Evolutionary conservation across 2,329 filamentous ascomycete genomes (phyloP).

Genomic region (Macrophomina pseudophaseolina): DNA sequence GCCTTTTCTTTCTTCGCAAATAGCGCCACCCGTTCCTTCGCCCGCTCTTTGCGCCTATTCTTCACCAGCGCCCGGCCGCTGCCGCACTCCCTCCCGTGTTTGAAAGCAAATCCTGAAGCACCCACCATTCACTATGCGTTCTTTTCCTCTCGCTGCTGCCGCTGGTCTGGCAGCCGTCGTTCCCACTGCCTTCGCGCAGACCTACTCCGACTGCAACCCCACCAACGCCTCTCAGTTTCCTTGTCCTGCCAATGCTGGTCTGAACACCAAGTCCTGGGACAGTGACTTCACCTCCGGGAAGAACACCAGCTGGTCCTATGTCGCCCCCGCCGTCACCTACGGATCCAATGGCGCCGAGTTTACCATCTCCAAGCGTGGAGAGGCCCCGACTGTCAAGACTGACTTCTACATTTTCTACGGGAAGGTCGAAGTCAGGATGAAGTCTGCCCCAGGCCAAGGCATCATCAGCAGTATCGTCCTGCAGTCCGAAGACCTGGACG

Average conservation of each 20-base stretch:
- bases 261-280: constrained; percentile 43
- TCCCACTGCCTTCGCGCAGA: constrained; percentile 46
- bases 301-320: constrained; percentile 46
- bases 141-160: constrained; percentile 8
- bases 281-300: constrained; percentile 52
- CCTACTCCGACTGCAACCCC: constrained; percentile 53
- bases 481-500: constrained; percentile 82
- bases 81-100: constrained; percentile 1
- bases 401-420: constrained; percentile 89
- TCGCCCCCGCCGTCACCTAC: constrained; percentile 51
- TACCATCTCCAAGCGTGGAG: constrained; percentile 52
- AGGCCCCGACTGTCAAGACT: constrained; percentile 71
- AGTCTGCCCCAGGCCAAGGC: constrained; percentile 74
- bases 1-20: constrained; percentile 9
- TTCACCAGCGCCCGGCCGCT: constrained; percentile 10
- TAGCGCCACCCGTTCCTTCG: constrained; percentile 14
- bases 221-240: constrained; percentile 44
- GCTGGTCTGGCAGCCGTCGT: constrained; percentile 31
- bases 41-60: neutral
- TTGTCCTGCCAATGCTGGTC: constrained; percentile 52
- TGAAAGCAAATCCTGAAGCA: neutral
- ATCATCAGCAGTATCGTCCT: constrained; percentile 84
- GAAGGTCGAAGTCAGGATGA: constrained; percentile 76
- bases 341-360: constrained; percentile 55
- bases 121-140: constrained; percentile 17